Evolutionary conservation across 2,329 filamentous ascomycete species (phyloP), one percentile per base, ranked within the genome.

Genomic region (Neophaeococcomyces mojaviensis): DNA sequence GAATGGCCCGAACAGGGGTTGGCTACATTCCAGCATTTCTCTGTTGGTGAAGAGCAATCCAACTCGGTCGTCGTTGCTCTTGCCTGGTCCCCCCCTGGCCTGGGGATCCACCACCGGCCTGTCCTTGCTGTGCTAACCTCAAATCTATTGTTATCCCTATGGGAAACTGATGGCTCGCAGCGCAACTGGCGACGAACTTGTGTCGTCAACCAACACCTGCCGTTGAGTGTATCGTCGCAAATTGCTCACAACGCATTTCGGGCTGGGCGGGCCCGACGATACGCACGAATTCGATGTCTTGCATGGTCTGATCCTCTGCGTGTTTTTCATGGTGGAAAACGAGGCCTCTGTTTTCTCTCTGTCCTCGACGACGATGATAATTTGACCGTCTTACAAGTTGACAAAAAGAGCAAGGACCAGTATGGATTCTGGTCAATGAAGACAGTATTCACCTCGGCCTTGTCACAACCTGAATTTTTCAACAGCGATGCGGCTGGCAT

Each of bases 41-140:
- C 77, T 0, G 57, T 80, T 19, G 78, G 76, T 2, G 75, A 78
- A 51, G 78, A 82, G 55, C 71, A 78, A 43, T 80, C 77, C 0
- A 56, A 63, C 2, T 74, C 74, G 49, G 64, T 64, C 34, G 70
- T 76, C 2, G 59, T 68, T n/a, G 62, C 63, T 2, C 55, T 80
- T 18, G 63, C 68, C 7, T 82, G 78, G 78, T 81, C 78, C 4
- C 65, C 73, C 2, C 66, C 72, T 5, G 77, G 78, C 2, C 60
- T 81, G 32, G 76, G 68, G 15, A 71, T 69, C 52, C 72, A 78
- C 58, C 63, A 69, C 35, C 68, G 74, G 50, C 76, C 71, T 55
- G 69, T 72, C 6, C 67, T 82, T 22, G 74, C 71, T 2, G 70
- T 78, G 13, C 62, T 79, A 36, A 79, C 76, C 0, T 71, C 76